Evolutionary conservation across 148 eudicot species (phyloP).

Genomic region (Rhododendron mucronatum): DNA sequence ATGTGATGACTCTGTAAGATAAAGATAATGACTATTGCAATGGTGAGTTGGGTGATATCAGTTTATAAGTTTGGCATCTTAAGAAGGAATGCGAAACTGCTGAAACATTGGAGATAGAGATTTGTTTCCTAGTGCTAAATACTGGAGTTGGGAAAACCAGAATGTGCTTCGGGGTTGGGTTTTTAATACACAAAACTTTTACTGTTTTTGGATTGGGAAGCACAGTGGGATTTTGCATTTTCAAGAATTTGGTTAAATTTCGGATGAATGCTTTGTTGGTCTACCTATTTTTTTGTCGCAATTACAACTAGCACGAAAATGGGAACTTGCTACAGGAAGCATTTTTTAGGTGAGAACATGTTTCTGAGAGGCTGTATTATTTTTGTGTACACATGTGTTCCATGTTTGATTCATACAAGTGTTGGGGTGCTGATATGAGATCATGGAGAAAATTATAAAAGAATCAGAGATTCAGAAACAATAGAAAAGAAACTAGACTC

Average conservation of each 20-base stretch:
- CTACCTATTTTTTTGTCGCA: background rate
- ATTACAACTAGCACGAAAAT: background rate
- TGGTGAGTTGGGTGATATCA: background rate
- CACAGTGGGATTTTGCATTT: background rate
- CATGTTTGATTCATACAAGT: background rate
- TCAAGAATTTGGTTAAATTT: background rate
- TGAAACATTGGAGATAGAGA: background rate
- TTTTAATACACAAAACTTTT: background rate
- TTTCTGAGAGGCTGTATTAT: background rate
- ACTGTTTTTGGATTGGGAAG: background rate
- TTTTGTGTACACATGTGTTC: background rate
- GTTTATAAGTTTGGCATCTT: background rate
- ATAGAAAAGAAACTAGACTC: background rate
- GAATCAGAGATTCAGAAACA: background rate
- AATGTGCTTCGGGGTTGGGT: background rate
- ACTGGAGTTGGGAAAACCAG: background rate
- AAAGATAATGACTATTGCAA: background rate
- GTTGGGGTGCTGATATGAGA: background rate
- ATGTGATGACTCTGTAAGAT: background rate
- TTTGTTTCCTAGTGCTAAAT: background rate
- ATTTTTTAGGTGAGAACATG: background rate
- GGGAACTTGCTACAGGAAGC: background rate
- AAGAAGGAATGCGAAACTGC: background rate
- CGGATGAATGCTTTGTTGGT: background rate
- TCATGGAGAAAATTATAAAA: background rate